phyloP scores from a whole-genome alignment of 169 alveolate genomes.

The Cryptosporidium ubiquitum region DNA sequence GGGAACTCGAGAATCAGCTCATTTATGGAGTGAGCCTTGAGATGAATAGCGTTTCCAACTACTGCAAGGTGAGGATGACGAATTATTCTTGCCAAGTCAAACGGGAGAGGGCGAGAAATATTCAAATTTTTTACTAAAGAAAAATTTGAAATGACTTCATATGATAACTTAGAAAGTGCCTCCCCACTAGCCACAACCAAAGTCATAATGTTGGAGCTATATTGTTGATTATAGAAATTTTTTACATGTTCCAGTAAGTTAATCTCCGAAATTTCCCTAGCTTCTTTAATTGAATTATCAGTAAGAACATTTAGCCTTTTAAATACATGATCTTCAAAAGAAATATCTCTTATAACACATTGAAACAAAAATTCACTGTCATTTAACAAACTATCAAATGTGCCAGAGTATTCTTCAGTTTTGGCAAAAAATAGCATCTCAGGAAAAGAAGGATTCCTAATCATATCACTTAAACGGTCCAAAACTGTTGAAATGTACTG shows the following conservation, averaged over 20 bases:
- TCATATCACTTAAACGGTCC: slow-evolving; percentile 7
- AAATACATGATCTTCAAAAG: slow-evolving; percentile 2
- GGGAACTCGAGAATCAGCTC: slow-evolving; percentile 58
- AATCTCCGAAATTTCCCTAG: slow-evolving; percentile 13
- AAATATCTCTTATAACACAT: background rate
- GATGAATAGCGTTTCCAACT: slow-evolving; percentile 20
- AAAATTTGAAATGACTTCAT: background rate
- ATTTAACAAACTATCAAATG: background rate
- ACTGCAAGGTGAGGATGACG: slow-evolving; percentile 46
- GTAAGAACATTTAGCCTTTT: slow-evolving; percentile 1
- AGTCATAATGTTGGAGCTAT: slow-evolving; percentile 26
- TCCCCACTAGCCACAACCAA: background rate
- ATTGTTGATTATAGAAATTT: background rate
- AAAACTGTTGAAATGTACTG: background rate
- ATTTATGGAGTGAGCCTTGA: background rate
- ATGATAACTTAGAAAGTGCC: background rate
- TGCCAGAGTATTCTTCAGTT: background rate
- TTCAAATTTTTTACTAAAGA: slow-evolving; percentile 12
- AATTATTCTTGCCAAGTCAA: slow-evolving; percentile 21
- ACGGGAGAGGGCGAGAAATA: slow-evolving; percentile 12
- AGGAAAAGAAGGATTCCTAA: slow-evolving; percentile 21
- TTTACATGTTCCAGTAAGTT: slow-evolving; percentile 20
- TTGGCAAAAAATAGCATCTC: slow-evolving; percentile 4
- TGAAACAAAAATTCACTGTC: background rate
- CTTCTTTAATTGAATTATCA: background rate